Evolutionary conservation across 2,329 filamentous ascomycete genomes (phyloP), one percentile per base, ranked within the genome.

Genomic region (Trichoderma guizhouense): DNA sequence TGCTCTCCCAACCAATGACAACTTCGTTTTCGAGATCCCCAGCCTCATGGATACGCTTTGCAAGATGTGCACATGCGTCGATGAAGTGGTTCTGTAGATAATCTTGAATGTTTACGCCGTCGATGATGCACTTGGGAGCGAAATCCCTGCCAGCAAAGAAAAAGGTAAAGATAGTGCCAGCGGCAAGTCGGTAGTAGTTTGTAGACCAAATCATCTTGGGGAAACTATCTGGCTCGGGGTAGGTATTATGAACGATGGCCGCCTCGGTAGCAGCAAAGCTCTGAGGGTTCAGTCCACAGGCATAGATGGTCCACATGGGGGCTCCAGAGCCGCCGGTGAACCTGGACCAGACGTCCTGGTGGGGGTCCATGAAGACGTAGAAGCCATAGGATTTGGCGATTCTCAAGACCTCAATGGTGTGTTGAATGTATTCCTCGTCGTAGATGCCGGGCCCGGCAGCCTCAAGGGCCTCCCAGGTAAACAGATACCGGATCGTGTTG

Each of bases 181-280:
- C 93, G 3, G 92, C 95, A 64, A 98, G 86, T 28, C 96, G 89
- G 73, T 90, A 92, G 81, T 99, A 99, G 80, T 99, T 99, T 66
- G 97, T 98, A 18, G 95, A 94, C 96, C 96, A 99, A 72, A 98
- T 95, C 97, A 99, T 99, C 84, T 98, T 98, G 28, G 96, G 96
- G 75, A 95, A 99, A 1, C 91, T 87, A 30, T 91, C 91, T 9
- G 95, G 94, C 24, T 97, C 88, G 11, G 93, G 90, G 79, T 93
- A 98, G 2, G 93, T 97, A 78, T 98, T 99, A 68, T 99, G 96
- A 7, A 99, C 95, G 72, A 98, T 88, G 47, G 96, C 94, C 5
- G 95, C 95, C 82, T 98, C 92, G 15, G 95, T 99, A 24, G 89
- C 90, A 67, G 91, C 90, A 78, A 99, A 98, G 75, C 88, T 91